Conservation (phyloP, 768 basidiomycete species). For the Tulasnella sp. region DNA sequence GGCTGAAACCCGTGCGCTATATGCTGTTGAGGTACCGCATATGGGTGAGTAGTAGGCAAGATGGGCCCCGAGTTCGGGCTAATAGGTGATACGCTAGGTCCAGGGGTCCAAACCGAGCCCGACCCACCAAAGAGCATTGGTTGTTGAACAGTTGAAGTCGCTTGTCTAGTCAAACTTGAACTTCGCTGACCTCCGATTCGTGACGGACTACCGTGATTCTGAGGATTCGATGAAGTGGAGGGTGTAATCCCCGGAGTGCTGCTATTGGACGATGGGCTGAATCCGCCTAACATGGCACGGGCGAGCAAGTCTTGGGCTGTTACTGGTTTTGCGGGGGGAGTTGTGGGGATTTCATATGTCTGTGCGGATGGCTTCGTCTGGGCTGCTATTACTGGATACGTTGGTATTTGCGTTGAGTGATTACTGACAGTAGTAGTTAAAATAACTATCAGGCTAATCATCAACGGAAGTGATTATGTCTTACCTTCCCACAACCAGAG, state of each 20-base stretch:
- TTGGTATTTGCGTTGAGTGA: not conserved
- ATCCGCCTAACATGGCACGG: slow-evolving; percentile 10
- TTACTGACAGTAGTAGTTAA: not conserved
- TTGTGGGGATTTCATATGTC: not conserved
- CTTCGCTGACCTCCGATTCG: not conserved
- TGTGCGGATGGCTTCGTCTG: not conserved
- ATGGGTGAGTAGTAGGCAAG: no score
- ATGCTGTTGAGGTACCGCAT: no score
- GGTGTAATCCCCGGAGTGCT: not conserved
- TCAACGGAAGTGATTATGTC: not conserved
- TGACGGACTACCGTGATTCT: not conserved
- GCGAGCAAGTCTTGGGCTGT: slow-evolving; percentile 16
- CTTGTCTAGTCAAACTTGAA: not conserved
- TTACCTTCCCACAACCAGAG: not conserved
- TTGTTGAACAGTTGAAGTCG: not conserved
- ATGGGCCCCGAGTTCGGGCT: no score
- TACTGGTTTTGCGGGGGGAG: not conserved
- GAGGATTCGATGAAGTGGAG: not conserved
- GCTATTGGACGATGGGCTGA: not conserved
- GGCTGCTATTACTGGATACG: not conserved
- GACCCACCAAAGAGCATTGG: slow-evolving; percentile 10
- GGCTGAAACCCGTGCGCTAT: no score
- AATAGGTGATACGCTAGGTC: no score
- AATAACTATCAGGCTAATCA: not conserved
- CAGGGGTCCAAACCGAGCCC: slow-evolving; percentile 3